Percentiles rank a stretch among this genome's conserved stretches.
These are phyloP conservation scores for Phytophthora cactorum DNA, from an alignment of 352 stramenopile genomes.

Conservation along the genomic window DNA sequence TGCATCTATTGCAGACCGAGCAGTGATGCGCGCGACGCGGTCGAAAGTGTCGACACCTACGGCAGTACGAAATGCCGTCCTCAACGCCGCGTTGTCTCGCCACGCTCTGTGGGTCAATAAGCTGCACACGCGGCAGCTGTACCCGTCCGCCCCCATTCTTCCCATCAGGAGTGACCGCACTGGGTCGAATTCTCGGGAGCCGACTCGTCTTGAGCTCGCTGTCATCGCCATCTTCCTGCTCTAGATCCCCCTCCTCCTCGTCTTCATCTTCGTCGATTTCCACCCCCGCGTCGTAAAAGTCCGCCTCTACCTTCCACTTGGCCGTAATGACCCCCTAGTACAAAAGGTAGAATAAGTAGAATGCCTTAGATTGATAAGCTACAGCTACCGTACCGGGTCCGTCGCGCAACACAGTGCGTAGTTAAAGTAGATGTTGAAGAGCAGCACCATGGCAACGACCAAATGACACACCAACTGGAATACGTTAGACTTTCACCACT, in stretches of 20 bases:
- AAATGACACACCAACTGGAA: conserved; percentile 44
- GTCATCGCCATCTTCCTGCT: conserved; percentile 15
- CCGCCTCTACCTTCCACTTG: conserved; percentile 21
- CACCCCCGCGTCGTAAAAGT: conserved; percentile 25
- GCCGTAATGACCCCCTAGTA: conserved; percentile 35
- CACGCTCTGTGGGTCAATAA: conserved; percentile 45
- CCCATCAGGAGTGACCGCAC: conserved; percentile 16
- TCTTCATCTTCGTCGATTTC: conserved; percentile 26
- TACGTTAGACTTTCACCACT: not conserved
- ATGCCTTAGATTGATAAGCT: not conserved
- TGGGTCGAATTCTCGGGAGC: conserved; percentile 41
- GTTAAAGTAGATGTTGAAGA: conserved; percentile 82
- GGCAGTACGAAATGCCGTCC: conserved; percentile 53
- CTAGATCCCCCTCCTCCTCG: conserved; percentile 12
- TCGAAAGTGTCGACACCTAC: conserved; percentile 55
- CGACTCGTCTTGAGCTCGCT: conserved; percentile 13
- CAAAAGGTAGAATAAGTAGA: conserved; percentile 11
- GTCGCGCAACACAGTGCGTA: conserved; percentile 70
- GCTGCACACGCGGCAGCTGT: conserved; percentile 34
- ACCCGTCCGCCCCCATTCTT: conserved; percentile 9
- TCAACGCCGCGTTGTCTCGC: conserved; percentile 33
- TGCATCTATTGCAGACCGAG: conserved; percentile 89
- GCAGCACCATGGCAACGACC: conserved; percentile 36
- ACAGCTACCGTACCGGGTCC: conserved; percentile 42
- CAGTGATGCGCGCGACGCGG: conserved; percentile 67